Conservation (phyloP, 2,329 filamentous ascomycete genomes). For the Cladorrhinum sp. region DNA sequence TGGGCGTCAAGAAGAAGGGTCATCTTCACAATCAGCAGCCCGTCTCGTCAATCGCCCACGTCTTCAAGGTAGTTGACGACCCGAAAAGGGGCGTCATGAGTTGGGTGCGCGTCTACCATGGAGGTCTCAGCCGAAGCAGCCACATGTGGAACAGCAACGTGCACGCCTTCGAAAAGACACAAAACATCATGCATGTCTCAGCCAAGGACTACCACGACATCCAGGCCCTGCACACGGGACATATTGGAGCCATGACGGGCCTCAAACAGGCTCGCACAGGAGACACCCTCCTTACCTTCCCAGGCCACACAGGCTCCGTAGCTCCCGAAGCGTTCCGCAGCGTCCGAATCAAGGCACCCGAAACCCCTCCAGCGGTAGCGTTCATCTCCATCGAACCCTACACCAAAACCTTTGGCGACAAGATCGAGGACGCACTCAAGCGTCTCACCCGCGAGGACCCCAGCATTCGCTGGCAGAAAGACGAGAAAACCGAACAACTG, state of each 20-base stretch:
- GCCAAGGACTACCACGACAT: slow-evolving; percentile 85
- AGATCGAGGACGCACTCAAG: slow-evolving; percentile 70
- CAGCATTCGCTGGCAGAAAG: slow-evolving; percentile 77
- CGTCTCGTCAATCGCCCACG: slow-evolving; percentile 54
- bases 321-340: slow-evolving; percentile 67
- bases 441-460: slow-evolving; percentile 88
- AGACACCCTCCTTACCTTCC: slow-evolving; percentile 80
- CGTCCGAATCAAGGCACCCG: slow-evolving; percentile 81
- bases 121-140: slow-evolving; percentile 69
- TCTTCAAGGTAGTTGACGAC: slow-evolving; percentile 96
- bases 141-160: slow-evolving; percentile 86
- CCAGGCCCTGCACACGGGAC: slow-evolving; percentile 73
- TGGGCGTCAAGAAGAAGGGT: slow-evolving; percentile 34
- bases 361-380: slow-evolving; percentile 89
- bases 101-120: slow-evolving; percentile 89
- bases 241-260: slow-evolving; percentile 90
- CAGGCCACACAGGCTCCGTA: slow-evolving; percentile 51
- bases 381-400: slow-evolving; percentile 86
- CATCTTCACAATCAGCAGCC: slow-evolving; percentile 31
- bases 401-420: slow-evolving; percentile 65
- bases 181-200: slow-evolving; percentile 83
- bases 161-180: slow-evolving; percentile 72
- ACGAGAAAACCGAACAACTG: slow-evolving; percentile 90
- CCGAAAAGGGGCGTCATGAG: slow-evolving; percentile 81
- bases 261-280: slow-evolving; percentile 90